phyloP scores from a whole-genome alignment of 2,329 filamentous ascomycete species.

The Coniochaeta sp. region DNA sequence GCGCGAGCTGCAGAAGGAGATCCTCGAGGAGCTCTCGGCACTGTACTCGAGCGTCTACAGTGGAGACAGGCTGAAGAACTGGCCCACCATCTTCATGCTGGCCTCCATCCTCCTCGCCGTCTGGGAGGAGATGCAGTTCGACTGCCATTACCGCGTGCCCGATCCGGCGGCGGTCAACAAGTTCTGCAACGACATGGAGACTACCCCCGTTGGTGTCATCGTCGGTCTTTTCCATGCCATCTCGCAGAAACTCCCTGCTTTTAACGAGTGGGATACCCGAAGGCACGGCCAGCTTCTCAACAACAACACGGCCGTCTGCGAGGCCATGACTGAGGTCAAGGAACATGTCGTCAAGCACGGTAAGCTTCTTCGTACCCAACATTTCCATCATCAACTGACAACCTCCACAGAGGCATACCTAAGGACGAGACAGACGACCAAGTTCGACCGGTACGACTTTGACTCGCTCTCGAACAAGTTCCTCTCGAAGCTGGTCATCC shows the following conservation, averaged over 20 bases:
- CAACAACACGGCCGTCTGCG: constrained; percentile 87
- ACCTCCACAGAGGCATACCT: constrained; percentile 73
- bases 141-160: constrained; percentile 90
- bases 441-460: constrained; percentile 88
- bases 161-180: constrained; percentile 80
- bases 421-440: constrained; percentile 67
- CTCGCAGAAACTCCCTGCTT: constrained; percentile 87
- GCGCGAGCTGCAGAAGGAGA: constrained; percentile 94
- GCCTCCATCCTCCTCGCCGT: constrained; percentile 88
- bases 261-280: constrained; percentile 88
- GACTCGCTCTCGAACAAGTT: constrained; percentile 97
- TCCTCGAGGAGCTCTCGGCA: constrained; percentile 84
- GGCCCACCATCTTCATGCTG: constrained; percentile 97
- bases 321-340: constrained; percentile 92
- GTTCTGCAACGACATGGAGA: constrained; percentile 96
- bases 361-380: constrained; percentile 39
- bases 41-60: constrained; percentile 98
- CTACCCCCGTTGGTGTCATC: constrained; percentile 89
- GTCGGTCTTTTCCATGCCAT: constrained; percentile 97
- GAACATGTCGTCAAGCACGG: constrained; percentile 90
- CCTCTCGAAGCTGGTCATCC: constrained; percentile 90
- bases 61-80: constrained; percentile 95
- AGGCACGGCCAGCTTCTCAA: constrained; percentile 87
- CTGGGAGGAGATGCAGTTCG: constrained; percentile 99
- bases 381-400: constrained; percentile 29